Percentiles rank a stretch among this genome's conserved stretches.
These are phyloP conservation scores for Collybiopsis luxurians DNA, from an alignment of 768 basidiomycete genomes.

Conservation along the genomic window DNA sequence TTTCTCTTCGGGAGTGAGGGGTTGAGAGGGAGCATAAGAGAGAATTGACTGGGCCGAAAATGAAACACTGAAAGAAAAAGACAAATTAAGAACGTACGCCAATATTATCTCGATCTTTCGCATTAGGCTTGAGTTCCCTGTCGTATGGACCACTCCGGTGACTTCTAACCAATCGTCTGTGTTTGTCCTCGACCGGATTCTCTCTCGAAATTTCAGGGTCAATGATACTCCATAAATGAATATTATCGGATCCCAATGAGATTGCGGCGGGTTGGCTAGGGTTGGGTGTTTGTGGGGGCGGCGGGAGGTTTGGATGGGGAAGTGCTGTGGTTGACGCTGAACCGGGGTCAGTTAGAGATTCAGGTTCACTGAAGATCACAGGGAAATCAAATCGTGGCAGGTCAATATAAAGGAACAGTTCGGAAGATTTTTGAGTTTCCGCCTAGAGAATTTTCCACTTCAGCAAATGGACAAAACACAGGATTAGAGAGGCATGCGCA, in stretches of 20 bases:
- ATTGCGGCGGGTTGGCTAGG: constrained; percentile 36
- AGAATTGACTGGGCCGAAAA: constrained; percentile 69
- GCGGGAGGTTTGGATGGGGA: constrained; percentile 23
- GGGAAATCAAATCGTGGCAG: constrained; percentile 97
- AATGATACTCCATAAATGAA: constrained; percentile 77
- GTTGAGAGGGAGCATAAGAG: constrained; percentile 85
- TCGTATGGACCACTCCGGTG: constrained; percentile 95
- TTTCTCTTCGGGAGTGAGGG: constrained; percentile 87
- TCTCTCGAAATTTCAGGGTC: constrained; percentile 91
- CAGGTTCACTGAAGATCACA: constrained; percentile 87
- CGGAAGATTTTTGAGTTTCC: constrained; percentile 88
- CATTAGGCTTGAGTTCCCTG: constrained; percentile 94
- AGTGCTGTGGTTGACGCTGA: constrained; percentile 39
- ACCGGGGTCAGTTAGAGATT: constrained; percentile 18
- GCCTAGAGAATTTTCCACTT: too few relatives aligned
- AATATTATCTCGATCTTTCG: constrained; percentile 90
- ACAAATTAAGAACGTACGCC: constrained; percentile 51
- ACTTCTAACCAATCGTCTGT: constrained; percentile 89
- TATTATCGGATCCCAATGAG: constrained; percentile 56
- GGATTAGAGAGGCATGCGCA: too few relatives aligned
- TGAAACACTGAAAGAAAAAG: background rate
- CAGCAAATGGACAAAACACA: too few relatives aligned
- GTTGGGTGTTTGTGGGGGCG: constrained; percentile 37
- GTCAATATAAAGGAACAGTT: constrained; percentile 95
- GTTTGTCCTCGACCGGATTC: constrained; percentile 97